Evolutionary conservation across 768 basidiomycete species (phyloP), one percentile per base, ranked within the genome.

Genomic region (Coprinellus aureogranulatus): DNA sequence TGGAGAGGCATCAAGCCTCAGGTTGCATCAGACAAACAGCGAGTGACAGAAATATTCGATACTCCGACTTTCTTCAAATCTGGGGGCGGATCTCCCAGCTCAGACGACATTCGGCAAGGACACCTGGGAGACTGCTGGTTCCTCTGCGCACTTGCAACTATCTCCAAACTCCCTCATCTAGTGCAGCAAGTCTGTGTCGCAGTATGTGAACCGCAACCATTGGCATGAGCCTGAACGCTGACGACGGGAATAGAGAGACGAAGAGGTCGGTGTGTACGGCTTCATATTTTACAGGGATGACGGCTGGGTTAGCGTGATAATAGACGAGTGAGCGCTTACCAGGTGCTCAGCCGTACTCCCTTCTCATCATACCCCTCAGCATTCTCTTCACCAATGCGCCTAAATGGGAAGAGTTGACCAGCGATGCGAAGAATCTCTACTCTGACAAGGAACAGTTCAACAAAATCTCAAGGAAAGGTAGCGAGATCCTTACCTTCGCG

Each of bases 231-330:
- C 3, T 23, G 23, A 30, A 26, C 18, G 23, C 26, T n/a, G 30
- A 11, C 16, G 14, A 46, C 14, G 37, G 5, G 0, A 3, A 25
- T 41, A 82, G 79, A 70, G 77, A n/a, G 79, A 83, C 59, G 79
- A 82, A 62, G 55, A 75, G 60, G 77, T 82, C 25, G 82, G 82
- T 2, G 75, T 85, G 5, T 85, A 84, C 59, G 83, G 83, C 2
- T 85, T 82, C 63, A 74, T 84, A 49, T 84, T 85, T 66, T 81
- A 77, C 66, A 69, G 81, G 3, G 82, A 84, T 64, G 69, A 69
- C 40, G 68, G 71, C 27, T 84, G 83, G 82, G 77, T 78, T 16
- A 72, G 75, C 12, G 74, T 84, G 9, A 76, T 85, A 58, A 76
- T 84, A 53, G 83, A 85, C 82, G 83, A 84, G 81, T 83, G 54